phyloP scores from a whole-genome alignment of 352 stramenopile species.

The Phytopythium helicoides region DNA sequence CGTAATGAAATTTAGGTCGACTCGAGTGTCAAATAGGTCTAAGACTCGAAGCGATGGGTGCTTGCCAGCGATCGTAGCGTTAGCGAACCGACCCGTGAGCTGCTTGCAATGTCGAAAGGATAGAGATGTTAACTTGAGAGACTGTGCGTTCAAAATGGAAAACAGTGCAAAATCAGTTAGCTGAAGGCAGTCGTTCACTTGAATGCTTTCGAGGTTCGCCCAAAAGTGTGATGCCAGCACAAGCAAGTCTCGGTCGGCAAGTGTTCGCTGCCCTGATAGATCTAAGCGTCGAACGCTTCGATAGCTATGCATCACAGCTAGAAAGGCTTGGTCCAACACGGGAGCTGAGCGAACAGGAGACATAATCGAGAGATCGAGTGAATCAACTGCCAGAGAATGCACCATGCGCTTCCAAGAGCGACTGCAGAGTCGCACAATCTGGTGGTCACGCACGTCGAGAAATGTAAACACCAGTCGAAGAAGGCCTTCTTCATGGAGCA shows the following conservation, averaged over 20 bases:
- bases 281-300: slow-evolving; percentile 53
- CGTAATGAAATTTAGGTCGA: slow-evolving; percentile 40
- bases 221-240: slow-evolving; percentile 82
- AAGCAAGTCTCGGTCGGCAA: slow-evolving; percentile 70
- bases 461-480: slow-evolving; percentile 62
- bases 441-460: slow-evolving; percentile 74
- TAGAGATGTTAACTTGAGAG: slow-evolving; percentile 52
- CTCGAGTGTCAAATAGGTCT: slow-evolving; percentile 68
- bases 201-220: slow-evolving; percentile 63
- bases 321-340: slow-evolving; percentile 58
- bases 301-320: slow-evolving; percentile 68
- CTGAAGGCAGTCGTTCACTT: slow-evolving; percentile 67
- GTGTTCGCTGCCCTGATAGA: slow-evolving; percentile 65
- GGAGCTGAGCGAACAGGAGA: slow-evolving; percentile 44
- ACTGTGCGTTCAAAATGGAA: slow-evolving; percentile 82
- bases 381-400: slow-evolving; percentile 62
- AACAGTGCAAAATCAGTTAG: slow-evolving; percentile 79
- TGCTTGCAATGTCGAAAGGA: slow-evolving; percentile 80
- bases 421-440: slow-evolving; percentile 52
- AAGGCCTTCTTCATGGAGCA: slow-evolving; percentile 56
- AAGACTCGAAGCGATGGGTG: slow-evolving; percentile 57
- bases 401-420: slow-evolving; percentile 64
- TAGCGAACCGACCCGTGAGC: slow-evolving; percentile 54
- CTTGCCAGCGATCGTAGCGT: slow-evolving; percentile 37
- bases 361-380: slow-evolving; percentile 52